These are phyloP conservation scores for Piper betle DNA, from an alignment of 164 flowering plant genomes.

Conservation along the genomic window DNA sequence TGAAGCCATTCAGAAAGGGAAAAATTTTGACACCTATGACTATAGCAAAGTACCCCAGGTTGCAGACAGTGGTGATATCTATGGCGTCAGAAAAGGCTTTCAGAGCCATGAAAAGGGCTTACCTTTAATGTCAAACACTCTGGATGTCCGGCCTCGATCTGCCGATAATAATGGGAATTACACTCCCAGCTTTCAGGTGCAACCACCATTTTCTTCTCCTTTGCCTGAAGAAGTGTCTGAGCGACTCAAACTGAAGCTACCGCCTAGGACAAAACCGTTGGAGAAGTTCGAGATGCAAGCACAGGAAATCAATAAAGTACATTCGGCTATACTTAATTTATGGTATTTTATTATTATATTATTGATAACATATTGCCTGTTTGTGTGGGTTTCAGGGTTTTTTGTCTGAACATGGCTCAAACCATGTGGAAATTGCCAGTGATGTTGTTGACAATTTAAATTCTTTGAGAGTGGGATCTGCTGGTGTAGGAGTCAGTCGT, in stretches of 20 bases:
- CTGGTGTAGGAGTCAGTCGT: constrained; percentile 37
- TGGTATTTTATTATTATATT: neutral
- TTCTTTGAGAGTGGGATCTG: constrained; percentile 24
- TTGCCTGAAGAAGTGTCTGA: constrained; percentile 34
- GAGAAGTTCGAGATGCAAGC: constrained; percentile 31
- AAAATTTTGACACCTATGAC: neutral
- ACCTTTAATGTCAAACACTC: constrained; percentile 13
- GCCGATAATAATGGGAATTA: constrained; percentile 22
- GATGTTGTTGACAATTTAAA: constrained; percentile 18
- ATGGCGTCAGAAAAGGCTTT: constrained; percentile 25
- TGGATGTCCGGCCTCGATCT: constrained; percentile 16
- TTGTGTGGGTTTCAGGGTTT: constrained; percentile 16
- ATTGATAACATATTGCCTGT: neutral
- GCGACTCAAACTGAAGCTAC: constrained; percentile 70
- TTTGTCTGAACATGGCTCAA: constrained; percentile 16
- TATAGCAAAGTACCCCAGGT: constrained; percentile 8
- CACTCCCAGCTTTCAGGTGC: neutral
- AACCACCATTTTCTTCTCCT: constrained; percentile 15
- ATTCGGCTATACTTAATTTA: neutral
- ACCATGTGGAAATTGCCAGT: constrained; percentile 19
- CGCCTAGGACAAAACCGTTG: constrained; percentile 65
- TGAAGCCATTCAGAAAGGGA: constrained; percentile 11
- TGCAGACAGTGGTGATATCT: constrained; percentile 19
- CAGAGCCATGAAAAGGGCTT: constrained; percentile 18
- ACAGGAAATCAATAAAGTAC: constrained; percentile 48